phyloP scores from a whole-genome alignment of 345 rosid genomes.

The Euphorbia tirucalli region DNA sequence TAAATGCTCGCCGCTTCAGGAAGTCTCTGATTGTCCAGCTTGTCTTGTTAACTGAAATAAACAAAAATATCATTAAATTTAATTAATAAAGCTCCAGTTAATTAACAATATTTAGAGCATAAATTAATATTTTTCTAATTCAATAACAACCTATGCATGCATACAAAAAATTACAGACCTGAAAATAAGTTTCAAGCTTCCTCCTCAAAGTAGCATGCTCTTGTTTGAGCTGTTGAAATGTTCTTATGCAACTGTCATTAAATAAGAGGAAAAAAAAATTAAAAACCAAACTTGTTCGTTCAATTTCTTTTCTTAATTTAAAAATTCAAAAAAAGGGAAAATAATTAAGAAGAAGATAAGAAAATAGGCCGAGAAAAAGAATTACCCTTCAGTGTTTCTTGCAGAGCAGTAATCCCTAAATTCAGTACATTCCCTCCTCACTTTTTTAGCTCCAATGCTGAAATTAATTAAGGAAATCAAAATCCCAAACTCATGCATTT shows the following conservation, averaged over 20 bases:
- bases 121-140: too few species aligned
- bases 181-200: constrained; percentile 41
- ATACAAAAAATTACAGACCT: too few species aligned
- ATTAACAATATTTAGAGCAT: too few species aligned
- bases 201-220: constrained; percentile 38
- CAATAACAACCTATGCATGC: too few species aligned
- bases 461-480: neutral
- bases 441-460: constrained; percentile 44
- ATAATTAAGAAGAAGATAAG: neutral
- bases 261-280: neutral
- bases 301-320: neutral
- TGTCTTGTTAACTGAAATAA: constrained; percentile 24
- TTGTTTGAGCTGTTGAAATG: constrained; percentile 38
- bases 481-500: too few species aligned
- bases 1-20: constrained; percentile 11
- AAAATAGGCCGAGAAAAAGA: neutral
- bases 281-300: neutral
- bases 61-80: too few species aligned
- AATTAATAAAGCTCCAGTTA: too few species aligned
- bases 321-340: neutral
- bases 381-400: constrained; percentile 35
- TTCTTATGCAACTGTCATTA: constrained; percentile 32
- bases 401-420: constrained; percentile 28
- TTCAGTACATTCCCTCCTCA: constrained; percentile 30
- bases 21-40: constrained; percentile 14